Evolutionary conservation across 106 monocot genomes (phyloP), one percentile per base, ranked within the genome.

Genomic region (Allium cepa): DNA sequence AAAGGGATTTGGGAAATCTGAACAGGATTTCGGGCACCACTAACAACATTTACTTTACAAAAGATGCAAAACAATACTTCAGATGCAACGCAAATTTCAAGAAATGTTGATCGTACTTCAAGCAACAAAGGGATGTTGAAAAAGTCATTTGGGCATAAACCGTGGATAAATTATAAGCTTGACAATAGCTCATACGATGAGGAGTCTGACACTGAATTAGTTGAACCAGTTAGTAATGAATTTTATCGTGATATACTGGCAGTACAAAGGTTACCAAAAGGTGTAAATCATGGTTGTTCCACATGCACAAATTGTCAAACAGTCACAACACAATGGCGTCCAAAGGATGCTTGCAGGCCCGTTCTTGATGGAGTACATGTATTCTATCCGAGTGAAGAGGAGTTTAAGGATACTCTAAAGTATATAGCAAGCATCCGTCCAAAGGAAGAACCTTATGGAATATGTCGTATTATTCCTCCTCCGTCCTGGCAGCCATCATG

Each of bases 351-450:
- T 63, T 71, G 81, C 67, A 90, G 76, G 49, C 90, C 87, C 63
- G 66, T 65, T 51, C 75, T 87, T 70, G 82, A 75, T 28, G 94
- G 87, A n/a, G 90, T 87, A 47, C 90, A 85, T 77, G 80, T 85
- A 10, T 94, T 87, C 65, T 79, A 90, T 82, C 90, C 90, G 50
- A 90, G 59, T 16, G 87, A 87, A 77, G 94, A 94, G 87, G 96
- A 96, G 62, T 96, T 96, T 55, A 78, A 85, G 76, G 96, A 96
- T 69, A 83, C 88, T 26, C 58, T 95, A 14, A 81, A 85, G 66
- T 81, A 86, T 69, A 86, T 86, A 56, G 57, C 78, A 11, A 79
- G 75, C 48, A 81, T 86, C 72, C 64, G 70, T 10, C 73, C 75
- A 47, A 69, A 12, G 17, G 81, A 73, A 26, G 85, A 86, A 69